phyloP scores from a whole-genome alignment of 352 stramenopile species.

The Blastocystis hominis region DNA sequence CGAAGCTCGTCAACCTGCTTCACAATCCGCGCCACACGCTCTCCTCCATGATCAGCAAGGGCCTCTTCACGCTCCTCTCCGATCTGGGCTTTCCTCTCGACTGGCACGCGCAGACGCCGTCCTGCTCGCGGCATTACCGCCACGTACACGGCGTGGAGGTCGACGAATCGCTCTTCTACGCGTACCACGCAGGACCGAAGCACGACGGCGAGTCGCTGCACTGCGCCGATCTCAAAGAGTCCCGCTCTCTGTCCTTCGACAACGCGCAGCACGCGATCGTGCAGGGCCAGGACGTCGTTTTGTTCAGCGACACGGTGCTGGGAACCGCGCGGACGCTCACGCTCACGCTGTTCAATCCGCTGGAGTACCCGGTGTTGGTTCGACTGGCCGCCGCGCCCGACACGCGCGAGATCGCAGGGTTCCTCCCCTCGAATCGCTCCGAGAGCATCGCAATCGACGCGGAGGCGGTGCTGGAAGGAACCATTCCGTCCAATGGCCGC shows the following conservation, averaged over 20 bases:
- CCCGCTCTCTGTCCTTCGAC: not conserved
- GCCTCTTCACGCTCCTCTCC: not conserved
- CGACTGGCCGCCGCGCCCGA: not conserved
- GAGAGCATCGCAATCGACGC: not conserved
- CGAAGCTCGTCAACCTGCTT: constrained; percentile 10
- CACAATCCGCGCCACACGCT: not conserved
- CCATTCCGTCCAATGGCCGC: not conserved
- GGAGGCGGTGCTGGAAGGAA: not conserved
- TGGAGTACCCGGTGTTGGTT: constrained; percentile 22
- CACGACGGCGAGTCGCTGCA: not conserved
- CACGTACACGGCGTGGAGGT: not conserved
- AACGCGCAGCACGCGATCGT: constrained; percentile 29
- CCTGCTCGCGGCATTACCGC: not conserved
- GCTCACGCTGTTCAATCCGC: not conserved
- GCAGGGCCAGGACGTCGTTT: constrained; percentile 14
- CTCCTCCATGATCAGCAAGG: not conserved
- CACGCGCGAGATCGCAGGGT: not conserved
- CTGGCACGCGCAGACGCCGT: not conserved
- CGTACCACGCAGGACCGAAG: not conserved
- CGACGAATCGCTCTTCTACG: not conserved
- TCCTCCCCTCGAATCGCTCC: not conserved
- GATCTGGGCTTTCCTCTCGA: constrained; percentile 11
- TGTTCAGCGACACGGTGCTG: not conserved
- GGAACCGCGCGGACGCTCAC: not conserved
- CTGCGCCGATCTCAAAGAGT: not conserved